Base-by-base conservation (phyloP, 257 asterid genomes). In the Ilex asprella region DNA sequence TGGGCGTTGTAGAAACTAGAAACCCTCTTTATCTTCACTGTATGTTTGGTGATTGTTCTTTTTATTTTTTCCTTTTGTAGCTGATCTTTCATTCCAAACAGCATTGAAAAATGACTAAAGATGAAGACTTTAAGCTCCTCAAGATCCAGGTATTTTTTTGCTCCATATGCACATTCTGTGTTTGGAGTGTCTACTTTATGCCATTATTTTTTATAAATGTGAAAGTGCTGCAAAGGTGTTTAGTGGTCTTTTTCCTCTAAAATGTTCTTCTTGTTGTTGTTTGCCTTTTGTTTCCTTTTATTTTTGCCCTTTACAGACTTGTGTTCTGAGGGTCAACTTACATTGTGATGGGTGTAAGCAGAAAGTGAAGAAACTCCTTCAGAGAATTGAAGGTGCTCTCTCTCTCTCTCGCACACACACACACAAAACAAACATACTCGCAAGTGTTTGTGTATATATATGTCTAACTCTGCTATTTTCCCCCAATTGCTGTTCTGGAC, bases 341-440 rank as follows among this genome's bases (percentile, higher is more conserved):
- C 92, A 91, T 61, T 91, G 98, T 71, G 94, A 88, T 77, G 98
- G 96, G 13, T 91, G 98, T 64, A 84, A 75, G 83, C 86, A 79
- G 60, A 88, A 88, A 81, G 98, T 91, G n/a, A 84, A 86, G 84
- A 91, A 88, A 67, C 75, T 84, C 29, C 89, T 91, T 11, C 94
- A 84, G 55, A 81, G 81, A 68, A 86, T 84, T 71, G 98, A 91
- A 76, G 98, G 98, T 88, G 21, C 47, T 46, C 10, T 32, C 11
- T 31, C 43, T 49, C 15, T 12, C 50, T 12, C 30, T 12, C 49
- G 7, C 12, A 2, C 9, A 21, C 27, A 21, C 27, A 21, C 27
- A n/a, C 27, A 21, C 27, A 21, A 21, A 21, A 21, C 27, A 21
- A 21, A 21, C 27, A 21, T 21, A 21, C 27, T 21, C 27, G 27